These are phyloP conservation scores for Hirsutella thompsonii DNA, from an alignment of 2,329 filamentous ascomycete genomes.

Conservation along the genomic window DNA sequence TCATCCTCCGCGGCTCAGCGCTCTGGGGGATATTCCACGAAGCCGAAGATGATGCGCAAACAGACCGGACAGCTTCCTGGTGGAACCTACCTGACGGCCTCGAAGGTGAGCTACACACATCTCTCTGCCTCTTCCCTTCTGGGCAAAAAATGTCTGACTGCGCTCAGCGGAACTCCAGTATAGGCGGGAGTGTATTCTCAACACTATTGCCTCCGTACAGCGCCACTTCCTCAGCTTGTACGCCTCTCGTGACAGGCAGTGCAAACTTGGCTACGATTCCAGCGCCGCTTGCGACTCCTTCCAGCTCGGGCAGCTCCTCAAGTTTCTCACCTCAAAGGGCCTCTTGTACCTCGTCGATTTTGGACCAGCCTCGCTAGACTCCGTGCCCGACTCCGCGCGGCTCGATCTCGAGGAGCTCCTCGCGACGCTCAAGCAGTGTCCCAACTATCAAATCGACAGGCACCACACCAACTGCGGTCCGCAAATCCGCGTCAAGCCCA, in stretches of 20 bases:
- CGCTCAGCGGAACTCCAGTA: constrained; percentile 48
- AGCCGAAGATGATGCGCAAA: constrained; percentile 10
- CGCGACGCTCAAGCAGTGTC: constrained; percentile 48
- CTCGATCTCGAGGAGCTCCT: constrained; percentile 52
- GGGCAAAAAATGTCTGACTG: not conserved
- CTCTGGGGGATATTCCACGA: constrained; percentile 36
- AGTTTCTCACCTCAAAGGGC: constrained; percentile 51
- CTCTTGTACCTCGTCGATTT: constrained; percentile 49
- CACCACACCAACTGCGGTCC: constrained; percentile 64
- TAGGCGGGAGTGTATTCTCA: constrained; percentile 53
- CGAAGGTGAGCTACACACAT: constrained; percentile 51
- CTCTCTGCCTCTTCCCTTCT: not conserved
- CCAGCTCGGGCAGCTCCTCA: constrained; percentile 66
- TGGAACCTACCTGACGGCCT: constrained; percentile 59
- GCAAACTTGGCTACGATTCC: constrained; percentile 62
- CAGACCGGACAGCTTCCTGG: constrained; percentile 39
- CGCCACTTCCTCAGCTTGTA: constrained; percentile 56
- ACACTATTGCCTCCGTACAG: constrained; percentile 57
- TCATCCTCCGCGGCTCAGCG: constrained; percentile 52
- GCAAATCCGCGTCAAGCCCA: constrained; percentile 49
- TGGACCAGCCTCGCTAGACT: constrained; percentile 30
- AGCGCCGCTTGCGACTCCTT: constrained; percentile 63
- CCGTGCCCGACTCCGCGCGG: constrained; percentile 34
- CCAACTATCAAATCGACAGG: constrained; percentile 61
- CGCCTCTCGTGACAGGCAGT: constrained; percentile 53